These are phyloP conservation scores for Phytophthora nicotianae DNA, from an alignment of 352 stramenopile genomes.

Conservation along the genomic window DNA sequence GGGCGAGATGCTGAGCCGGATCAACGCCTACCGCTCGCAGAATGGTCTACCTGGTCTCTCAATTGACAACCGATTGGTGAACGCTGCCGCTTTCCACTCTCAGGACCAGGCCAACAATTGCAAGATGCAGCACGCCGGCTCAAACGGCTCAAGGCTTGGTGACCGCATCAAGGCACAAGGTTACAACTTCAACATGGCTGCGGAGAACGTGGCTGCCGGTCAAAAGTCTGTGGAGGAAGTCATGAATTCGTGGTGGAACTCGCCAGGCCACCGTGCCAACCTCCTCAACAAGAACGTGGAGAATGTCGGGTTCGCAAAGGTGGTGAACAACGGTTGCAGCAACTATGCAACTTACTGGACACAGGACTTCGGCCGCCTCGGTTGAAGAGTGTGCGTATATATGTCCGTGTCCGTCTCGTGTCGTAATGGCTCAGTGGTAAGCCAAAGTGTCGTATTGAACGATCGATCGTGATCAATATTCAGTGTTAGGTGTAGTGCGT, in stretches of 20 bases:
- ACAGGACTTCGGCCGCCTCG: slow-evolving; percentile 36
- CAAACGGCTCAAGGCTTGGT: slow-evolving; percentile 36
- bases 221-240: slow-evolving; percentile 46
- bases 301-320: slow-evolving; percentile 41
- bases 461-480: slow-evolving; percentile 6
- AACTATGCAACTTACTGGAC: slow-evolving; percentile 44
- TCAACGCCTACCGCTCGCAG: slow-evolving; percentile 59
- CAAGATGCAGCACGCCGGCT: slow-evolving; percentile 49
- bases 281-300: slow-evolving; percentile 33
- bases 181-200: slow-evolving; percentile 40
- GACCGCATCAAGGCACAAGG: slow-evolving; percentile 38
- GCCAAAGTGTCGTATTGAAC: slow-evolving; percentile 11
- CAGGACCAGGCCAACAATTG: slow-evolving; percentile 50
- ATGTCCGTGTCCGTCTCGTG: slow-evolving; percentile 12
- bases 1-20: slow-evolving; percentile 47
- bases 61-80: slow-evolving; percentile 44
- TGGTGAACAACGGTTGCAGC: slow-evolving; percentile 31
- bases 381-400: slow-evolving; percentile 12
- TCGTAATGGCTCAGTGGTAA: slow-evolving; percentile 17
- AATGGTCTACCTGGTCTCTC: slow-evolving; percentile 41
- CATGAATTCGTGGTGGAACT: slow-evolving; percentile 65
- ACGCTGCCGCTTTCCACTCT: slow-evolving; percentile 46
- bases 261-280: slow-evolving; percentile 52
- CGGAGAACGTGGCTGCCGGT: slow-evolving; percentile 59
- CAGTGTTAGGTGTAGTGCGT: slow-evolving; percentile 10